Evolutionary conservation across 1,284 basidiomycete genomes (phyloP).

Genomic region (Mycena citricolor): DNA sequence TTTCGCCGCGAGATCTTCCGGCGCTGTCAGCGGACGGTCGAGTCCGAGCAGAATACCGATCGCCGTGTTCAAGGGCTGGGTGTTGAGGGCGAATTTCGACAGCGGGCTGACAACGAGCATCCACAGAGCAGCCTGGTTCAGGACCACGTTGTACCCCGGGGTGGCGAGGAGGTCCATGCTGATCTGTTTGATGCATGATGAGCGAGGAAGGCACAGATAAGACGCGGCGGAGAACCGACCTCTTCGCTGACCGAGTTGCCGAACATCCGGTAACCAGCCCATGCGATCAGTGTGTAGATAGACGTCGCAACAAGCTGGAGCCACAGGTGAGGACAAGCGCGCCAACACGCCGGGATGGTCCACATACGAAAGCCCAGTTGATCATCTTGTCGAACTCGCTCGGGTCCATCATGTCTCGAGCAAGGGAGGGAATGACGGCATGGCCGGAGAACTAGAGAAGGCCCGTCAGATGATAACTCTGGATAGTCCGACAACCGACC

Average conservation of each 20-base stretch:
- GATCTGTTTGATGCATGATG: constrained; percentile 49
- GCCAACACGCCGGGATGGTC: neutral
- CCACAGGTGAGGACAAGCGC: constrained; percentile 9
- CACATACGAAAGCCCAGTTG: constrained; percentile 72
- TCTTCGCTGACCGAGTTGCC: constrained; percentile 81
- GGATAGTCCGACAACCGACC: constrained; percentile 29
- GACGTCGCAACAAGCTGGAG: constrained; percentile 71
- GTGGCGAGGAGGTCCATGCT: constrained; percentile 81
- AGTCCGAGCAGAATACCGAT: constrained; percentile 75
- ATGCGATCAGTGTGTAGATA: constrained; percentile 81
- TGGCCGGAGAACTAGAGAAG: constrained; percentile 80
- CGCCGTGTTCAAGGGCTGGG: constrained; percentile 83
- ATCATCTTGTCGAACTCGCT: constrained; percentile 81
- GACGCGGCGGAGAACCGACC: constrained; percentile 41
- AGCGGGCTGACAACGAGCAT: constrained; percentile 87
- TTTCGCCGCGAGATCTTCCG: constrained; percentile 41
- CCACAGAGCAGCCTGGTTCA: constrained; percentile 85
- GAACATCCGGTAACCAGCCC: constrained; percentile 91
- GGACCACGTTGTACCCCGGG: constrained; percentile 67
- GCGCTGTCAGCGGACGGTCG: constrained; percentile 40
- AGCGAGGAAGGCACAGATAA: neutral
- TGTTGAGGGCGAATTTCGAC: constrained; percentile 87
- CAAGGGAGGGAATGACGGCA: constrained; percentile 88
- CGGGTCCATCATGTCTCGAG: constrained; percentile 88
- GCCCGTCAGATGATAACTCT: constrained; percentile 2